phyloP scores from a whole-genome alignment of 2,329 filamentous ascomycete species.

The Colletotrichum brevisporum region DNA sequence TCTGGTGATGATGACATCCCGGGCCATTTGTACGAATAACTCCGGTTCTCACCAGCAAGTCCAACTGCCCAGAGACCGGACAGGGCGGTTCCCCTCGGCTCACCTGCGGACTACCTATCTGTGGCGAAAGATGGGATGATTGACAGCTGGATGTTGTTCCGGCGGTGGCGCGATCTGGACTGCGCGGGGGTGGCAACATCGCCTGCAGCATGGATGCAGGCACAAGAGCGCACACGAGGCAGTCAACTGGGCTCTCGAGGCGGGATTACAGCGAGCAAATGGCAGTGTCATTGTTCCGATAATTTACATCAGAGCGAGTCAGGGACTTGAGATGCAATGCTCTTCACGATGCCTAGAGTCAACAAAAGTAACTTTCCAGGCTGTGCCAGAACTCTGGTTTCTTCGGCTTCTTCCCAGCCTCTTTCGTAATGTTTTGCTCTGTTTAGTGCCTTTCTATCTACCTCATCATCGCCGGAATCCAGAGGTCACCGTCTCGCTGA shows the following conservation, averaged over 20 bases:
- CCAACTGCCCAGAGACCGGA: background rate
- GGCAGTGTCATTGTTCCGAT: too few species aligned
- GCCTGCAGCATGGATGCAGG: constrained; percentile 21
- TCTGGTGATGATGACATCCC: background rate
- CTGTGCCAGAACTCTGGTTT: background rate
- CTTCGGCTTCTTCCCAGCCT: background rate
- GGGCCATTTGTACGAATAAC: background rate
- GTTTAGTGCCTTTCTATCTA: background rate
- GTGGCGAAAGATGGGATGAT: background rate
- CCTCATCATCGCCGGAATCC: background rate
- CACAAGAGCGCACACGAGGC: constrained; percentile 3
- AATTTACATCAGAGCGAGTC: background rate
- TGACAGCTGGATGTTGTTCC: background rate
- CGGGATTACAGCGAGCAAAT: too few species aligned
- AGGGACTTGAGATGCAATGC: background rate
- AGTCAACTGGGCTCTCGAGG: background rate
- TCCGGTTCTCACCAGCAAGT: background rate
- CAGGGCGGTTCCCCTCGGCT: constrained; percentile 1
- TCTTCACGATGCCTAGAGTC: background rate
- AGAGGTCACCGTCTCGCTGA: background rate
- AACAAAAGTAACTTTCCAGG: background rate
- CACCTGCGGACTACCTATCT: background rate
- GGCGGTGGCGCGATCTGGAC: constrained; percentile 9
- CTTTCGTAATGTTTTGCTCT: background rate
- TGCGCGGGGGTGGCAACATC: background rate